A percentile compares a stretch with the other conserved stretches of the same genome.
Evolutionary conservation across 2,329 filamentous ascomycete genomes (phyloP).

Genomic region (Ophiocordyceps sinensis): DNA sequence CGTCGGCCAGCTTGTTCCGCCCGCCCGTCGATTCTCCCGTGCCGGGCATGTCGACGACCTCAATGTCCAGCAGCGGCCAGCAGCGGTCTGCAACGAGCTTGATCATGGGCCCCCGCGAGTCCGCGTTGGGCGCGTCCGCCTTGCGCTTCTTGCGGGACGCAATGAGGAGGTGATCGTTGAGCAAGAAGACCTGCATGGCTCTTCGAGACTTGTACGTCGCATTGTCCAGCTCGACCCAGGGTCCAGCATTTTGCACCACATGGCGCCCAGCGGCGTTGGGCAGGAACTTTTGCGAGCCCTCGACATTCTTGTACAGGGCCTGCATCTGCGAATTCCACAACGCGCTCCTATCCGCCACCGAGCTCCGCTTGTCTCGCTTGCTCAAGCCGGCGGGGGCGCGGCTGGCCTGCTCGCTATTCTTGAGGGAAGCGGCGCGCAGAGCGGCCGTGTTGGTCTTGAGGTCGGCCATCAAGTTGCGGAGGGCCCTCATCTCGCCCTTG

Average conservation of each 20-base stretch:
- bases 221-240: slow-evolving; percentile 93
- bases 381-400: slow-evolving; percentile 40
- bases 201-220: slow-evolving; percentile 90
- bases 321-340: slow-evolving; percentile 56
- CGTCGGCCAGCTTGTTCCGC: slow-evolving; percentile 58
- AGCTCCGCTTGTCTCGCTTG: slow-evolving; percentile 75
- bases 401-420: slow-evolving; percentile 29
- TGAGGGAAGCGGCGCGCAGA: slow-evolving; percentile 43
- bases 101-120: slow-evolving; percentile 39
- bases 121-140: slow-evolving; percentile 45
- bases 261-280: slow-evolving; percentile 84
- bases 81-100: slow-evolving; percentile 90
- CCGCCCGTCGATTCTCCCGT: slow-evolving; percentile 39
- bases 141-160: slow-evolving; percentile 90
- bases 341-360: slow-evolving; percentile 56
- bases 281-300: slow-evolving; percentile 92
- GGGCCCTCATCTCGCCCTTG: slow-evolving; percentile 85
- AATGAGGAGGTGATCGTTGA: slow-evolving; percentile 89
- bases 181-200: slow-evolving; percentile 77
- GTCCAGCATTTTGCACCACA: slow-evolving; percentile 80
- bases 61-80: slow-evolving; percentile 85
- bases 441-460: slow-evolving; percentile 66
- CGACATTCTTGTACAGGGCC: slow-evolving; percentile 90
- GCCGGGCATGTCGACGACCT: slow-evolving; percentile 75
- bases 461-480: slow-evolving; percentile 84